A percentile compares a stretch with the other conserved stretches of the same genome.
Conservation (phyloP, 148 eudicot genomes). For the Agrostemma githago region DNA sequence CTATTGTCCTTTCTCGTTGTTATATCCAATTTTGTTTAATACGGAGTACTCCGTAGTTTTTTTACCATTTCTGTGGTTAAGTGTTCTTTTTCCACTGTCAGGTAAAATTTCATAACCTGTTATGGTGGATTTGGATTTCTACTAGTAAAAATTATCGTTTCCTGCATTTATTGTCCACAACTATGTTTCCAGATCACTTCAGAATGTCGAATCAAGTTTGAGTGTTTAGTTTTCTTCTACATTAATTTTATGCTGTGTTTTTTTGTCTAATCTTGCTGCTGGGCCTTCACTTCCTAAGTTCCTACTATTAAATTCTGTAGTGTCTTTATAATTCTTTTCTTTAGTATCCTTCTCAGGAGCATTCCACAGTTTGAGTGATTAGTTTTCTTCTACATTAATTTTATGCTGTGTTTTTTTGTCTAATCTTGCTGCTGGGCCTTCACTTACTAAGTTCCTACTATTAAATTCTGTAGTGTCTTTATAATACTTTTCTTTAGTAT, state of each 20-base stretch:
- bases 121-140: neutral
- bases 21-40: neutral
- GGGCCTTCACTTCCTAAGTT: neutral
- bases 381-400: neutral
- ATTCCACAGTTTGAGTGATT: too few relatives aligned
- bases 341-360: neutral
- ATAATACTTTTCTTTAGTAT: neutral
- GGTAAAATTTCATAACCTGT: neutral
- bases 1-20: neutral
- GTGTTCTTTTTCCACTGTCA: neutral
- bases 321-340: neutral
- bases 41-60: too few relatives aligned
- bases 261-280: conserved; percentile 4
- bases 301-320: neutral
- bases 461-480: neutral
- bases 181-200: neutral
- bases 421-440: conserved; percentile 2
- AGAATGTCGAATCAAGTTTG: neutral
- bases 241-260: neutral
- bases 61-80: neutral
- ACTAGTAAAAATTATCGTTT: neutral
- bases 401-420: neutral
- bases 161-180: neutral
- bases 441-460: neutral
- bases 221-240: neutral